phyloP scores from a whole-genome alignment of 140 eudicot species.

The Anethum foeniculum region DNA sequence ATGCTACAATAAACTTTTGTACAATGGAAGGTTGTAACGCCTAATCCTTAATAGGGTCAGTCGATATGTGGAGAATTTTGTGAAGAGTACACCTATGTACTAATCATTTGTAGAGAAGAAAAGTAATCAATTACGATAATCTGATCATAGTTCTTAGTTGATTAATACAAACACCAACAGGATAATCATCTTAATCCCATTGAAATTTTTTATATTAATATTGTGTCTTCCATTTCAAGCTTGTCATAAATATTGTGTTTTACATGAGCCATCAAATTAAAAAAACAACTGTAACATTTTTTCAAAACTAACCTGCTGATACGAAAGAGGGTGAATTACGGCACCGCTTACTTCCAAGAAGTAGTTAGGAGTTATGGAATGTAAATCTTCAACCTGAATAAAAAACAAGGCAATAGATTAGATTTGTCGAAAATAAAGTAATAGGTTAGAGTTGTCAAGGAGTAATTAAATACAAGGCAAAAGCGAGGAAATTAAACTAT shows the following conservation, averaged over 20 bases:
- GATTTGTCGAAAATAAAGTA: not conserved
- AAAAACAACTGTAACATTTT: not conserved
- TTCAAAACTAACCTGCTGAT: conserved; percentile 67
- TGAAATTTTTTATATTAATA: too few species aligned
- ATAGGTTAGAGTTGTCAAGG: not conserved
- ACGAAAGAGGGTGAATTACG: conserved; percentile 81
- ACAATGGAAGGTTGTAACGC: not conserved
- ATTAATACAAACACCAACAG: too few species aligned
- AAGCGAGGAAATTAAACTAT: not conserved
- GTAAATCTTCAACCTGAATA: conserved; percentile 87
- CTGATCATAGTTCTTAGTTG: not conserved
- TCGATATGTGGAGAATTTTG: not conserved
- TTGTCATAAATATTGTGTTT: too few species aligned
- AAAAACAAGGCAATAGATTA: not conserved
- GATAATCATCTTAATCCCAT: too few species aligned
- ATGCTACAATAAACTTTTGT: not conserved
- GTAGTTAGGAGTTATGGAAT: conserved; percentile 91
- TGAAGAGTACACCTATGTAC: not conserved
- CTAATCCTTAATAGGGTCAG: not conserved
- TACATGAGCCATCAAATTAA: not conserved
- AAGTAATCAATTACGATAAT: not conserved
- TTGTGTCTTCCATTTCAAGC: too few species aligned
- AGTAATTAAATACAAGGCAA: not conserved
- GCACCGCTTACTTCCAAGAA: conserved; percentile 96
- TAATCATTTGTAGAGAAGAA: not conserved